phyloP scores from a whole-genome alignment of 2,329 filamentous ascomycete genomes.

The Calonectria multiphialidica region DNA sequence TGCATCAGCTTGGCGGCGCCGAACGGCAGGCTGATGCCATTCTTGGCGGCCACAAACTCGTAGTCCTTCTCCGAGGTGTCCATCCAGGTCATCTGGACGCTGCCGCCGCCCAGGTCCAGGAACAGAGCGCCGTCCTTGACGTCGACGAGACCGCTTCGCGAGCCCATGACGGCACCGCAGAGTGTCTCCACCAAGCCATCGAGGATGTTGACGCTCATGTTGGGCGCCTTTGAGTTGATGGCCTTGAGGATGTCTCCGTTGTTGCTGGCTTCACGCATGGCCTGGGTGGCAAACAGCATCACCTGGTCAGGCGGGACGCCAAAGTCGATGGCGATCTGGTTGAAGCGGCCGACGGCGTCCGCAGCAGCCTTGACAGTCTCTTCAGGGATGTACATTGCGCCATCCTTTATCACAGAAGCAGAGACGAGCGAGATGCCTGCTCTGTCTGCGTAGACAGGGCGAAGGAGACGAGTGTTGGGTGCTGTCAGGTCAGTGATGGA shows the following conservation, averaged over 20 bases:
- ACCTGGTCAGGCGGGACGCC: slow-evolving; percentile 75
- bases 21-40: slow-evolving; percentile 70
- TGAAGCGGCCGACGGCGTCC: slow-evolving; percentile 76
- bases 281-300: slow-evolving; percentile 87
- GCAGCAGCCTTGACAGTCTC: slow-evolving; percentile 76
- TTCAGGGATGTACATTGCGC: slow-evolving; percentile 57
- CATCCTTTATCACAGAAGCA: slow-evolving; percentile 68
- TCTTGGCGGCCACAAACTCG: slow-evolving; percentile 64
- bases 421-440: slow-evolving; percentile 90
- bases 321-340: slow-evolving; percentile 76
- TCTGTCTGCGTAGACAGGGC: slow-evolving; percentile 82
- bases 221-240: slow-evolving; percentile 71
- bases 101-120: slow-evolving; percentile 86
- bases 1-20: slow-evolving; percentile 70
- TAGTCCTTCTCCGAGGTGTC: slow-evolving; percentile 62
- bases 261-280: slow-evolving; percentile 85
- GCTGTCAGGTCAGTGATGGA: slow-evolving; percentile 86
- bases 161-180: slow-evolving; percentile 82
- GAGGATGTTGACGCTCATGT: slow-evolving; percentile 78
- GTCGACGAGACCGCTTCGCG: slow-evolving; percentile 77
- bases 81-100: slow-evolving; percentile 75
- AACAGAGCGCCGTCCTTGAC: slow-evolving; percentile 78
- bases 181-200: slow-evolving; percentile 85
- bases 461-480: slow-evolving; percentile 77
- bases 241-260: slow-evolving; percentile 73